A percentile compares a stretch with the other conserved stretches of the same genome.
Evolutionary conservation across 2,329 filamentous ascomycete genomes (phyloP).

Genomic region (Aspergillus chevalieri): DNA sequence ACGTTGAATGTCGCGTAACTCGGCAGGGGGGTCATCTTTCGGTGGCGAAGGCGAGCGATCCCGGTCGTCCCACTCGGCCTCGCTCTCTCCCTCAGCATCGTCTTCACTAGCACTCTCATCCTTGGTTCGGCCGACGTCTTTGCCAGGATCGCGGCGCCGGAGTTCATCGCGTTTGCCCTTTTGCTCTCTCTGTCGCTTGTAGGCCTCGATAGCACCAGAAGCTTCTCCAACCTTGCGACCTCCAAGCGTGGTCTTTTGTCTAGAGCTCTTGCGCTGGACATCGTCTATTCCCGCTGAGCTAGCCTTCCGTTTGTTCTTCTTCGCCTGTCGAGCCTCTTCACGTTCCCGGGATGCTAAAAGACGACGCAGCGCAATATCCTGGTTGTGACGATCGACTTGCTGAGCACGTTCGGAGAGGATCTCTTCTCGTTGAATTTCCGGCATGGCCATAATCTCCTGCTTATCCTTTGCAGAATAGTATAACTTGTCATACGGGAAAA

Average conservation of each 20-base stretch:
- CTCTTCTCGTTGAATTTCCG: constrained; percentile 85
- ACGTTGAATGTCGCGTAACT: constrained; percentile 75
- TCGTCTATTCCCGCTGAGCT: constrained; percentile 74
- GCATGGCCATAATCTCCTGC: constrained; percentile 72
- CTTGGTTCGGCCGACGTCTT: constrained; percentile 56
- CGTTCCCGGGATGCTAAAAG: constrained; percentile 64
- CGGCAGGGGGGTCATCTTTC: constrained; percentile 63
- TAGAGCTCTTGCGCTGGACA: constrained; percentile 64
- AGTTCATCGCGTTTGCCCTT: constrained; percentile 47
- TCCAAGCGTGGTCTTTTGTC: constrained; percentile 62
- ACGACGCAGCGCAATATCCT: constrained; percentile 74
- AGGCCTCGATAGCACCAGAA: constrained; percentile 66
- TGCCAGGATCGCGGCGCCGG: constrained; percentile 37
- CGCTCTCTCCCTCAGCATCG: constrained; percentile 65
- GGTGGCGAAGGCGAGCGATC: constrained; percentile 45
- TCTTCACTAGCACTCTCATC: constrained; percentile 57
- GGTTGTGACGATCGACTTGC: constrained; percentile 72
- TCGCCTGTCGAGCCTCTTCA: constrained; percentile 48
- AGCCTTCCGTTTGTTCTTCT: constrained; percentile 66
- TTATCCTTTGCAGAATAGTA: constrained; percentile 70
- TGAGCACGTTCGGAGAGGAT: constrained; percentile 81
- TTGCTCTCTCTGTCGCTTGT: constrained; percentile 56
- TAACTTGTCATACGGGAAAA: constrained; percentile 79
- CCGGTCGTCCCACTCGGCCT: constrained; percentile 68
- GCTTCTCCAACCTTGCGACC: constrained; percentile 63